These are phyloP conservation scores for Urtica urens DNA, from an alignment of 306 rosid species.

Conservation along the genomic window DNA sequence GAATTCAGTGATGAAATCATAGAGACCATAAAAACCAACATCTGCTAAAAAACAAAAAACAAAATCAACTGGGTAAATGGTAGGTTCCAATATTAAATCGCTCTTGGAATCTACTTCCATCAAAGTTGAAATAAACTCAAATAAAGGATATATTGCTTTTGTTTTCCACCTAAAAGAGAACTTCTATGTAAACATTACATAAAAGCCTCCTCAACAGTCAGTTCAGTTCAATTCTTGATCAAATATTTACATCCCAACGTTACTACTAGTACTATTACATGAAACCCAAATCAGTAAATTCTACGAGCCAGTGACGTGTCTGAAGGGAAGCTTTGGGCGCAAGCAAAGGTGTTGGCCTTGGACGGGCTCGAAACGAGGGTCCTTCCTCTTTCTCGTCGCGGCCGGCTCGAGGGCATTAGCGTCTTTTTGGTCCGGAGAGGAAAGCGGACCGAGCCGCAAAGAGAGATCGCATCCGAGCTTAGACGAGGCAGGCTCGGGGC, in stretches of 20 bases:
- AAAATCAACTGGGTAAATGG: too few species aligned
- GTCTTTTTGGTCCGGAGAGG: slow-evolving; percentile 8
- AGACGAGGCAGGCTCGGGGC: not conserved
- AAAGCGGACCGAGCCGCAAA: slow-evolving; percentile 36
- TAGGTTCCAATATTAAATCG: too few species aligned
- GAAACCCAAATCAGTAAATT: slow-evolving; percentile 12
- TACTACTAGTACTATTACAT: slow-evolving; percentile 6
- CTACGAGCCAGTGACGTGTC: slow-evolving; percentile 21
- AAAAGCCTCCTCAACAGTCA: slow-evolving; percentile 11
- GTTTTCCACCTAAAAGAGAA: not conserved
- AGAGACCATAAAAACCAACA: too few species aligned
- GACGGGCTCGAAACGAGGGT: slow-evolving; percentile 14
- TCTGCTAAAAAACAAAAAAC: too few species aligned
- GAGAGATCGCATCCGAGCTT: slow-evolving; percentile 45
- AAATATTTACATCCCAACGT: slow-evolving; percentile 16
- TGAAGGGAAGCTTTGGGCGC: slow-evolving; percentile 26
- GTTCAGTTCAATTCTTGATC: slow-evolving; percentile 7
- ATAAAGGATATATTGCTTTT: not conserved
- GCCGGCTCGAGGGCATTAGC: slow-evolving; percentile 17
- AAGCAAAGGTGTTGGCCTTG: slow-evolving; percentile 18
- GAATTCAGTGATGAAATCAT: too few species aligned
- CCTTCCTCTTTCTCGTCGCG: slow-evolving; percentile 31
- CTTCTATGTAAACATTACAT: too few species aligned
- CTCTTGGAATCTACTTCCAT: too few species aligned
- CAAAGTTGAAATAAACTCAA: too few species aligned